Conservation (phyloP, 164 flowering plant species). For the Tinospora cordifolia region DNA sequence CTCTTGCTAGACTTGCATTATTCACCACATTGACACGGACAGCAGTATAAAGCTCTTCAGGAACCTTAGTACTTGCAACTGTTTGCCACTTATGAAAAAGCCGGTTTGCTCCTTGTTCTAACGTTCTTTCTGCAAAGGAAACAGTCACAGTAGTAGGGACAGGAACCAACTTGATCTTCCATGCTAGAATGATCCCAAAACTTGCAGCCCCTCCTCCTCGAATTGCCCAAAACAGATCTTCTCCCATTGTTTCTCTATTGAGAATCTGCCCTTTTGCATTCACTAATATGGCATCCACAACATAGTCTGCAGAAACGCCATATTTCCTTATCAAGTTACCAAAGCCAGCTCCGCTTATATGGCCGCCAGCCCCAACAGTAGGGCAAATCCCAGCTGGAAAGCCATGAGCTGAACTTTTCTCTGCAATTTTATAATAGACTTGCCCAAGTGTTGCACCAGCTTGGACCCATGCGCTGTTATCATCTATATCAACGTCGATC, state of each 20-base stretch:
- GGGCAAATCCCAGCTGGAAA: constrained; percentile 8
- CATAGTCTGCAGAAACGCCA: constrained; percentile 7
- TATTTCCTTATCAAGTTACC: constrained; percentile 7
- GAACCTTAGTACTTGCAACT: not conserved
- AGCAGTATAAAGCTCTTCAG: constrained; percentile 3
- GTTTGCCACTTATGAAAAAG: constrained; percentile 9
- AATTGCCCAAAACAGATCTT: not conserved
- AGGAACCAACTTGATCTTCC: constrained; percentile 7
- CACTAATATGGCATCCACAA: not conserved
- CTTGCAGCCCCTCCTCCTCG: constrained; percentile 11
- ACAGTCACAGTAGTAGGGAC: constrained; percentile 16
- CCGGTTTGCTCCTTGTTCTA: constrained; percentile 12
- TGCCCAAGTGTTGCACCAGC: constrained; percentile 9
- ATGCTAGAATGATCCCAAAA: constrained; percentile 9
- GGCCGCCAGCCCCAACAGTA: not conserved
- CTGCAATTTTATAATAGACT: constrained; percentile 7
- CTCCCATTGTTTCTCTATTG: constrained; percentile 4
- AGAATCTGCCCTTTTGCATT: not conserved
- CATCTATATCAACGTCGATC: not conserved
- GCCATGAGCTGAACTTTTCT: constrained; percentile 3
- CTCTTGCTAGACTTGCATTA: not conserved
- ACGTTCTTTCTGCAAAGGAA: constrained; percentile 1
- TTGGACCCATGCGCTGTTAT: constrained; percentile 4
- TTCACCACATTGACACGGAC: not conserved
- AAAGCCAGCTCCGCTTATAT: constrained; percentile 2